These are phyloP conservation scores for Lactarius sp. DNA, from an alignment of 768 basidiomycete genomes.

Conservation along the genomic window DNA sequence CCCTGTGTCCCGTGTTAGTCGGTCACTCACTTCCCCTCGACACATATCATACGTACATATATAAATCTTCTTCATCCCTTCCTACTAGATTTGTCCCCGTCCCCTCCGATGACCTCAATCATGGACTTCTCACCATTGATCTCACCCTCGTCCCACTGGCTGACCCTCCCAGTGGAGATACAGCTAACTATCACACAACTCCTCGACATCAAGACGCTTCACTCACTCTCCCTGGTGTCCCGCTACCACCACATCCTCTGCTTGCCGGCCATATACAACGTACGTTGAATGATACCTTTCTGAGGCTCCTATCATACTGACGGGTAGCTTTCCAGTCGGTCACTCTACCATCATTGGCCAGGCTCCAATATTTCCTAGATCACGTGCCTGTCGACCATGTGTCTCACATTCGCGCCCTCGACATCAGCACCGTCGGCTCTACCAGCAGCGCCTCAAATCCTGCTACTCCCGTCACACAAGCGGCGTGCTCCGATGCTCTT, in stretches of 20 bases:
- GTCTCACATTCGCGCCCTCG: constrained; percentile 20
- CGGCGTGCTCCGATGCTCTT: constrained; percentile 17
- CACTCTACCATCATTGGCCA: constrained; percentile 7
- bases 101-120: background rate
- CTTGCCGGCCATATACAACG: constrained; percentile 19
- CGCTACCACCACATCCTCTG: constrained; percentile 12
- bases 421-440: constrained; percentile 18
- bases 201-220: constrained; percentile 21
- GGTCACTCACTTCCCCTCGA: constrained; percentile 15
- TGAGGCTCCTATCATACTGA: background rate
- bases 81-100: background rate
- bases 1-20: constrained; percentile 19
- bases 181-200: constrained; percentile 21
- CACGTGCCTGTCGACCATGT: constrained; percentile 20
- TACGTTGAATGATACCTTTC: background rate
- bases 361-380: constrained; percentile 23
- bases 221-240: constrained; percentile 17
- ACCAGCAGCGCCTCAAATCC: background rate
- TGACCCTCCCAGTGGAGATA: constrained; percentile 23
- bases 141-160: constrained; percentile 6
- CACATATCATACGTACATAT: constrained; percentile 14
- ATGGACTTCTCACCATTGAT: too few relatives aligned
- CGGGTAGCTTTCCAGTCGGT: constrained; percentile 12
- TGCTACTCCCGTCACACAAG: background rate
- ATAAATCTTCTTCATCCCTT: background rate